Evolutionary conservation across 768 basidiomycete species (phyloP).

Genomic region (Psilocybe tampanensis): DNA sequence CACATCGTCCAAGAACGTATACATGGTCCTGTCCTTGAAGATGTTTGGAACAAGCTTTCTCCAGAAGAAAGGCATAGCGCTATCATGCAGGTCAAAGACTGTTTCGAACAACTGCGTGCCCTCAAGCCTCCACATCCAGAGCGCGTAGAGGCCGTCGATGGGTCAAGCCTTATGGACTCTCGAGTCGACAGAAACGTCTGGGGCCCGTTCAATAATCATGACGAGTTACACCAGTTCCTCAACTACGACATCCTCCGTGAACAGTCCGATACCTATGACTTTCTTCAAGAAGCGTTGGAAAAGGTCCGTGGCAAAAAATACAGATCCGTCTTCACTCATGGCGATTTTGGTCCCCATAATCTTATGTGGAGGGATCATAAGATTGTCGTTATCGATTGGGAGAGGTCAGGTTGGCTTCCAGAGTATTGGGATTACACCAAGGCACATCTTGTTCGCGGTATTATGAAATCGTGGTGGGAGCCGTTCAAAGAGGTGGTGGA

Average conservation of each 20-base stretch:
- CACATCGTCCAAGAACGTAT: neutral
- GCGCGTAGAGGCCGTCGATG: neutral
- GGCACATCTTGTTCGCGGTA: neutral
- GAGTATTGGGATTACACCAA: conserved; percentile 3
- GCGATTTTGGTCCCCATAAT: neutral
- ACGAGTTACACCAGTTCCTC: neutral
- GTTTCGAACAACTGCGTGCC: neutral
- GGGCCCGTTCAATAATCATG: neutral
- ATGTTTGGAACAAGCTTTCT: neutral
- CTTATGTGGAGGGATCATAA: neutral
- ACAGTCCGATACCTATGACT: neutral
- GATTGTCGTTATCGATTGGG: conserved; percentile 1
- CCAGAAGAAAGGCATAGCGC: neutral
- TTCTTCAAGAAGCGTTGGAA: neutral
- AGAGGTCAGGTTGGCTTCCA: neutral
- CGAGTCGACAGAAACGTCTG: too few relatives aligned
- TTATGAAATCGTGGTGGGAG: neutral
- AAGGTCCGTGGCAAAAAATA: neutral
- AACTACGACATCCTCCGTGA: neutral
- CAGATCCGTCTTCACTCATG: neutral
- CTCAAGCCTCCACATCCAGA: neutral
- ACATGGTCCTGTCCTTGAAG: neutral
- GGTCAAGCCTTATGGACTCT: neutral
- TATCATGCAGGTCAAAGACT: neutral
- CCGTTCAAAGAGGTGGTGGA: neutral